Percentiles rank a stretch among this genome's conserved stretches.
These are phyloP conservation scores for Hypoxylon perforatum DNA, from an alignment of 495 filamentous ascomycete genomes.

Conservation along the genomic window DNA sequence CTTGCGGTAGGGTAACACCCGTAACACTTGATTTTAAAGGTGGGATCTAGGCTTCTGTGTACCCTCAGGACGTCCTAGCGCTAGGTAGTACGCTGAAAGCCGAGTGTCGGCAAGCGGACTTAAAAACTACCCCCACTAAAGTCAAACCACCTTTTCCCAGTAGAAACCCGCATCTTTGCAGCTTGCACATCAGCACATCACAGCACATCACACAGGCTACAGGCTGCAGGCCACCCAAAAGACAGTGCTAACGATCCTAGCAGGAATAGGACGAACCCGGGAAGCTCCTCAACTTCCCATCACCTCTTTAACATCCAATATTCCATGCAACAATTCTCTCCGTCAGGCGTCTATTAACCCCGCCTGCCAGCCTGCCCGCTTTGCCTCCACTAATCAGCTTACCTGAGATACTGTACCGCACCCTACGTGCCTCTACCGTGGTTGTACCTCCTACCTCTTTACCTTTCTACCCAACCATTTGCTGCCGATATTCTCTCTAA, in stretches of 20 bases:
- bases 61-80: no score
- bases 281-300: slow-evolving; percentile 8
- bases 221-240: slow-evolving; percentile 13
- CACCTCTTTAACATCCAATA: slow-evolving; percentile 1
- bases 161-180: no score
- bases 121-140: slow-evolving; percentile 24
- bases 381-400: slow-evolving; percentile 22
- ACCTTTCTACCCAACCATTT: slow-evolving; percentile 2
- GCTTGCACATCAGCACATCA: no score
- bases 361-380: slow-evolving; percentile 27
- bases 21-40: slow-evolving; percentile 18
- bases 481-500: slow-evolving; percentile 9
- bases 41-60: slow-evolving; percentile 8
- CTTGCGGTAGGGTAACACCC: slow-evolving; percentile 20
- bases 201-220: background rate
- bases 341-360: background rate
- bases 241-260: slow-evolving; percentile 5
- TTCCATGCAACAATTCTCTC: slow-evolving; percentile 1
- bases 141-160: no score
- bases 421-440: no score
- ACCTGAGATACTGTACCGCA: slow-evolving; percentile 8
- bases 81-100: slow-evolving; percentile 6
- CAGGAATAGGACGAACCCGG: slow-evolving; percentile 1
- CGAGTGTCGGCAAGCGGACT: slow-evolving; percentile 34
- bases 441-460: background rate